These are phyloP conservation scores for Lyophyllum shimeji DNA, from an alignment of 768 basidiomycete species.

Conservation along the genomic window DNA sequence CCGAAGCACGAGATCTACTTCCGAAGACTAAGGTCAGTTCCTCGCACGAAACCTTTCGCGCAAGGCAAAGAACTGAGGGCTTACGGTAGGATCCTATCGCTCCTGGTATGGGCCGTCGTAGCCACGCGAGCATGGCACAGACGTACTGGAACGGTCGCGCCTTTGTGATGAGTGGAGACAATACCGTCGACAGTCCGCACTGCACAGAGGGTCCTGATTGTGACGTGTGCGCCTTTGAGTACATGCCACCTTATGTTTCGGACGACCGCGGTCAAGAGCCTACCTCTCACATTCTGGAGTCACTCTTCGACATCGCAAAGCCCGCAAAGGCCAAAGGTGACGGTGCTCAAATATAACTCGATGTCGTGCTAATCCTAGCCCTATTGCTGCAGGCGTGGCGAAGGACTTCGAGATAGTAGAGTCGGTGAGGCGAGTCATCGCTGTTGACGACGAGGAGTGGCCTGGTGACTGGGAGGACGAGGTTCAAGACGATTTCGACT, in stretches of 20 bases:
- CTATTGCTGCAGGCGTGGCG: neutral
- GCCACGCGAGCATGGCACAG: conserved; percentile 1
- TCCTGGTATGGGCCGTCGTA: conserved; percentile 9
- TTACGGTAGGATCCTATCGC: neutral
- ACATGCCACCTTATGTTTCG: neutral
- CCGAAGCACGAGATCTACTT: conserved; percentile 1
- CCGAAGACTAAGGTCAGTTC: conserved; percentile 6
- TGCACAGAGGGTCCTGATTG: neutral
- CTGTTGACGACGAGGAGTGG: conserved; percentile 9
- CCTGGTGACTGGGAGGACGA: neutral
- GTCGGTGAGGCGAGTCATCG: conserved; percentile 4
- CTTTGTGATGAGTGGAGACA: neutral
- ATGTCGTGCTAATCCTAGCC: neutral
- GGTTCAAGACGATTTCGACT: conserved; percentile 4
- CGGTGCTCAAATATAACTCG: no score
- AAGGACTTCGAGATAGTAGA: conserved; percentile 15
- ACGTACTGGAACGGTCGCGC: conserved; percentile 9
- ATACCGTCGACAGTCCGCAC: neutral
- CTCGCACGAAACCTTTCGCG: neutral
- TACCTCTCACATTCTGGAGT: neutral
- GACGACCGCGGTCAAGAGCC: neutral
- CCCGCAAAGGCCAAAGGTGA: conserved; percentile 13
- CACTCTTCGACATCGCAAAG: conserved; percentile 15
- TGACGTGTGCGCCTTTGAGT: neutral
- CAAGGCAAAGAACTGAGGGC: neutral